phyloP scores from a whole-genome alignment of 2,329 filamentous ascomycete genomes.

The Dothiorella sarmentorum region DNA sequence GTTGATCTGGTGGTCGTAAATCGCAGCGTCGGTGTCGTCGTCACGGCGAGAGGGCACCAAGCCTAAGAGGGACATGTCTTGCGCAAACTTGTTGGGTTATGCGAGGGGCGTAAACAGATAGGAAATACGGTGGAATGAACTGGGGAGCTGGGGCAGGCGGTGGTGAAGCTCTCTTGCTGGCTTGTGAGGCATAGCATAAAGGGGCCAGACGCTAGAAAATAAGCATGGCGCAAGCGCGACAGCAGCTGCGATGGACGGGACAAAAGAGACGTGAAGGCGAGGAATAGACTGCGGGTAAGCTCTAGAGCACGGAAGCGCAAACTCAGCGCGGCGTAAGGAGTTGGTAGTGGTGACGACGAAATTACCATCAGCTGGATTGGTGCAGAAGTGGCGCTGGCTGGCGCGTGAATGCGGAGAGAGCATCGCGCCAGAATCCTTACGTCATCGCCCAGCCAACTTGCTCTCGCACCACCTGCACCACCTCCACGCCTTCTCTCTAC shows the following conservation, averaged over 20 bases:
- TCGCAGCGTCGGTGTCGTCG: conserved; percentile 10
- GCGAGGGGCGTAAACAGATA: not conserved
- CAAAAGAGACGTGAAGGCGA: not conserved
- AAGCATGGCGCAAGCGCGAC: not conserved
- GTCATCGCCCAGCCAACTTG: not conserved
- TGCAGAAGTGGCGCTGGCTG: not conserved
- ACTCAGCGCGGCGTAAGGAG: not conserved
- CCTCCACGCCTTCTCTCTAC: not conserved
- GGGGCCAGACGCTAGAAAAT: not conserved
- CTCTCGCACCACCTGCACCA: not conserved
- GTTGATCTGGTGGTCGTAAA: conserved; percentile 62
- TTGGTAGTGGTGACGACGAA: not conserved
- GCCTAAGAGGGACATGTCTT: conserved; percentile 14
- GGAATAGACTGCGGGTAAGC: not conserved
- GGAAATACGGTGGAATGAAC: not conserved
- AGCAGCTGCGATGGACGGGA: not conserved
- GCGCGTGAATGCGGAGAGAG: conserved; percentile 12
- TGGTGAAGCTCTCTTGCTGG: not conserved
- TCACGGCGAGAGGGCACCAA: conserved; percentile 8
- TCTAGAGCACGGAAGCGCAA: not conserved
- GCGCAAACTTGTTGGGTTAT: not conserved
- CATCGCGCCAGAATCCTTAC: conserved; percentile 3
- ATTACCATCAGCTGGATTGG: not conserved
- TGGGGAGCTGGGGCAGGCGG: not conserved
- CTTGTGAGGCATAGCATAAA: too few relatives aligned